Conservation (phyloP, 306 rosid genomes). For the Citrullus amarus region DNA sequence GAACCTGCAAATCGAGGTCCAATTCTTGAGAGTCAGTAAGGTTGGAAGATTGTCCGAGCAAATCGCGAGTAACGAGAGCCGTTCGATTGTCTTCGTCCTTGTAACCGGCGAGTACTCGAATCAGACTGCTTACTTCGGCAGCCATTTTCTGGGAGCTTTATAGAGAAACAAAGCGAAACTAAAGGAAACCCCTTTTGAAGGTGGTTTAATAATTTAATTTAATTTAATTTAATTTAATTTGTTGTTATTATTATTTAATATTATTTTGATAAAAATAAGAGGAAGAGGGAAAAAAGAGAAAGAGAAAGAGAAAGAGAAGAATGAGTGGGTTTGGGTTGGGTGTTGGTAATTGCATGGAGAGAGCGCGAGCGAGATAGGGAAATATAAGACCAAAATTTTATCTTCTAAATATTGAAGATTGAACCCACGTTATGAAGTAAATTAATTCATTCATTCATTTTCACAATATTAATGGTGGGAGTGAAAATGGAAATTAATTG, state of each 20-base stretch:
- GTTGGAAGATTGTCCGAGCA: slow-evolving; percentile 61
- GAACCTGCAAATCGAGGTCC: slow-evolving; percentile 96
- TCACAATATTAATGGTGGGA: background rate
- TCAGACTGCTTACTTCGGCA: slow-evolving; percentile 67
- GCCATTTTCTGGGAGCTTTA: slow-evolving; percentile 43
- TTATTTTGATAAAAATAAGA: background rate
- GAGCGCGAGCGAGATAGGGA: background rate
- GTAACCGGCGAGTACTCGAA: slow-evolving; percentile 49
- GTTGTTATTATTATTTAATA: too few relatives aligned
- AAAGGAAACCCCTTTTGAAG: background rate
- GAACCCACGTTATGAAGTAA: background rate
- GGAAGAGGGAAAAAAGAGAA: background rate
- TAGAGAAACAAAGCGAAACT: background rate
- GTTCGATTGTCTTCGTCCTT: slow-evolving; percentile 69
- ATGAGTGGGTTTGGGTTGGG: background rate
- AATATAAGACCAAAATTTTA: background rate
- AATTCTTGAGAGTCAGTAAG: slow-evolving; percentile 63
- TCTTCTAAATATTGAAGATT: background rate
- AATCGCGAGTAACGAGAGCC: slow-evolving; percentile 71
- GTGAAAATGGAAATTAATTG: background rate
- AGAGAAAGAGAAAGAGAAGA: background rate
- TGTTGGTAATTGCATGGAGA: background rate
- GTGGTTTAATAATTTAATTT: background rate
- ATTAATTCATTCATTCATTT: background rate
- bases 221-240: too few relatives aligned